These are phyloP conservation scores for Neurospora sp. DNA, from an alignment of 495 filamentous ascomycete genomes.

Conservation along the genomic window DNA sequence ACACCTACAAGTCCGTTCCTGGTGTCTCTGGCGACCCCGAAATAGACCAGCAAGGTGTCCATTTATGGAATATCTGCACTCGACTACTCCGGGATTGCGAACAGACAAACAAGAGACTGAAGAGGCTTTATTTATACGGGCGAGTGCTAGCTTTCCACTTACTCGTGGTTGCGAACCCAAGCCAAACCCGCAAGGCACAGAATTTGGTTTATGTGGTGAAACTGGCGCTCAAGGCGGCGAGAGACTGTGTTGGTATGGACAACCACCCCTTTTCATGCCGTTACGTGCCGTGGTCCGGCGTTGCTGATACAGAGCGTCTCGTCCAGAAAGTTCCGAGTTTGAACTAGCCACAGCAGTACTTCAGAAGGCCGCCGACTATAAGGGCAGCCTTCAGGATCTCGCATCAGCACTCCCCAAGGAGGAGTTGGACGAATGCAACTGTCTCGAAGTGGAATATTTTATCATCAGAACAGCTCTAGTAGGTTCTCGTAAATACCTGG, in stretches of 20 bases:
- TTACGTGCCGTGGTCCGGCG: background rate
- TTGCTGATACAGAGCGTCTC: slow-evolving; percentile 4
- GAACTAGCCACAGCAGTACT: slow-evolving; percentile 48
- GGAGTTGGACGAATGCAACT: slow-evolving; percentile 22
- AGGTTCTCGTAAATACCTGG: slow-evolving; percentile 14
- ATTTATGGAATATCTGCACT: slow-evolving; percentile 61
- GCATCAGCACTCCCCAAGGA: slow-evolving; percentile 16
- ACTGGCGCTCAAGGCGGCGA: slow-evolving; percentile 55
- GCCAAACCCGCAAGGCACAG: slow-evolving; percentile 13
- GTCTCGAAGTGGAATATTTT: slow-evolving; percentile 55
- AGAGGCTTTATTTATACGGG: slow-evolving; percentile 27
- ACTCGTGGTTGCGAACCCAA: slow-evolving; percentile 45
- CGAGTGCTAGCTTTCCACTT: slow-evolving; percentile 62
- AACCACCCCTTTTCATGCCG: background rate
- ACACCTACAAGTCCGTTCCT: slow-evolving; percentile 5
- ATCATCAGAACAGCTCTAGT: slow-evolving; percentile 60
- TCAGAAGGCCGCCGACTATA: slow-evolving; percentile 53
- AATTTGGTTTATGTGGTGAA: slow-evolving; percentile 50
- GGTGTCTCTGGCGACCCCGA: slow-evolving; percentile 20
- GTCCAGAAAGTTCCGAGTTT: slow-evolving; percentile 41
- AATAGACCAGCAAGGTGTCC: slow-evolving; percentile 43
- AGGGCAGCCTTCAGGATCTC: slow-evolving; percentile 42
- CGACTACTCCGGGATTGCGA: slow-evolving; percentile 30
- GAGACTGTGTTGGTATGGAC: slow-evolving; percentile 50
- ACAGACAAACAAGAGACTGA: slow-evolving; percentile 2